phyloP scores from a whole-genome alignment of 768 basidiomycete species.

The Psilocybe subaeruginosa region DNA sequence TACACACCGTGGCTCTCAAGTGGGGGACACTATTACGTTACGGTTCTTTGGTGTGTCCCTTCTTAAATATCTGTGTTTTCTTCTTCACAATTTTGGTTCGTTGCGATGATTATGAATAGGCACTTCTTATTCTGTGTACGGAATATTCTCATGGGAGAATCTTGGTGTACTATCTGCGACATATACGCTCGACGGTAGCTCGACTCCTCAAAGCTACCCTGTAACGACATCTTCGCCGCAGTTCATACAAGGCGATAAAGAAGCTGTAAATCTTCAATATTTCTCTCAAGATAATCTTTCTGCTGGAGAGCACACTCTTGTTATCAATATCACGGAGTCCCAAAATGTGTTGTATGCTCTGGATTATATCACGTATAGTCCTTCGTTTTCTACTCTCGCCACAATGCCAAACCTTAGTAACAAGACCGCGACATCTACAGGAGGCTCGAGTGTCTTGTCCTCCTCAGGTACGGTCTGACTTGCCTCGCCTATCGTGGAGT shows the following conservation, averaged over 20 bases:
- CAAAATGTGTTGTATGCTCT: slow-evolving; percentile 13
- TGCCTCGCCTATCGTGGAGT: no score
- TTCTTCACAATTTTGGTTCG: not conserved
- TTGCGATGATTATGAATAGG: slow-evolving; percentile 11
- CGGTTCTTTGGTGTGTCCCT: slow-evolving; percentile 23
- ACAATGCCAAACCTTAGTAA: slow-evolving; percentile 13
- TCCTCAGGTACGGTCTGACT: not conserved
- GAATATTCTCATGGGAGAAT: slow-evolving; percentile 27
- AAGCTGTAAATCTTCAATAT: slow-evolving; percentile 26
- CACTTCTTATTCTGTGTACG: slow-evolving; percentile 25
- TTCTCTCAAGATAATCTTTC: slow-evolving; percentile 21
- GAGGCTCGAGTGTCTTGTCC: slow-evolving; percentile 3
- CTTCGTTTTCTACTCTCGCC: slow-evolving; percentile 18
- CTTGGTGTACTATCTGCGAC: slow-evolving; percentile 23
- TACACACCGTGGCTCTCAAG: slow-evolving; percentile 19
- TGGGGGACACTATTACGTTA: slow-evolving; percentile 23
- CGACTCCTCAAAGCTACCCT: slow-evolving; percentile 17
- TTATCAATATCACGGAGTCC: slow-evolving; percentile 14
- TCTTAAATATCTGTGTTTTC: not conserved
- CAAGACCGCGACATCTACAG: slow-evolving; percentile 9
- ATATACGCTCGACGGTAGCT: slow-evolving; percentile 27
- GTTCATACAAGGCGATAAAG: slow-evolving; percentile 15
- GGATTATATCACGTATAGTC: slow-evolving; percentile 20
- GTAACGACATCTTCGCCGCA: slow-evolving; percentile 20
- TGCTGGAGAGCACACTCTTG: slow-evolving; percentile 18